Conservation (phyloP, 306 rosid species). For the Medicago ruthenica region DNA sequence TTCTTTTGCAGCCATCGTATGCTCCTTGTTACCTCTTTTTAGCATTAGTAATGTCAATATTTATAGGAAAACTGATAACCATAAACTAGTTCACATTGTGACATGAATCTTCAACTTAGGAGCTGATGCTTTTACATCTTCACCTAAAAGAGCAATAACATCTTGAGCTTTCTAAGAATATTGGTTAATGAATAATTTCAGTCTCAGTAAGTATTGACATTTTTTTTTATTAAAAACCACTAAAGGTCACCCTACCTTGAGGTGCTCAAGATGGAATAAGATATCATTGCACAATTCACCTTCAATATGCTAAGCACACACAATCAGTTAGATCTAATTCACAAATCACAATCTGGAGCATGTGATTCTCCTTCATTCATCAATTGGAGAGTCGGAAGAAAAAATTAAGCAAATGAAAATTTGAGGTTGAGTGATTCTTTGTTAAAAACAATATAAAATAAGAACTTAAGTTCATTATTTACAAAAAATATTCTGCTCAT, state of each 20-base stretch:
- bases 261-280: slow-evolving; percentile 3
- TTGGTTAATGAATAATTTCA: neutral
- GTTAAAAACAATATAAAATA: neutral
- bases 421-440: neutral
- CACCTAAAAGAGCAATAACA: neutral
- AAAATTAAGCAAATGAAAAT: neutral
- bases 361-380: neutral
- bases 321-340: neutral
- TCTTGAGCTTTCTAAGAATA: neutral
- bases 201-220: neutral
- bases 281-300: neutral
- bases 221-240: neutral
- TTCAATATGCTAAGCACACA: neutral
- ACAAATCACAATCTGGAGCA: neutral
- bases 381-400: neutral
- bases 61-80: neutral
- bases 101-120: neutral
- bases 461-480: neutral
- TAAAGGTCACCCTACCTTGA: neutral
- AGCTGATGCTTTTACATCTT: neutral
- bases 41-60: neutral
- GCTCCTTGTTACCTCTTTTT: neutral
- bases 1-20: neutral
- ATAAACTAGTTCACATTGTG: neutral
- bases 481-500: slow-evolving; percentile 46